Evolutionary conservation across 2,329 filamentous ascomycete species (phyloP), one percentile per base, ranked within the genome.

Genomic region (Biscogniauxia marginata): DNA sequence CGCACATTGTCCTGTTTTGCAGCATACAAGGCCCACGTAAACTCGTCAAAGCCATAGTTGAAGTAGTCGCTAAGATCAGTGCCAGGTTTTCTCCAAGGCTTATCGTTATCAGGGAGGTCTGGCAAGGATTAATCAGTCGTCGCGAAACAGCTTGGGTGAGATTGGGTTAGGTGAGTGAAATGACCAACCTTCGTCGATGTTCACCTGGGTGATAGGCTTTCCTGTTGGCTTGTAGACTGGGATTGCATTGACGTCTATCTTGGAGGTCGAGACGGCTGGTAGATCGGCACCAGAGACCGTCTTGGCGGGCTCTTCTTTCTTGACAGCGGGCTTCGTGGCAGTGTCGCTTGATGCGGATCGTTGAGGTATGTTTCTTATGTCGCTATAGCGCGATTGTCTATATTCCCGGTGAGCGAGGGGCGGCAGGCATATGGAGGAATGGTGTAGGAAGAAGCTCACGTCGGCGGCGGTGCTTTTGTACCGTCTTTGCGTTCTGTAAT

Each of bases 21-120:
- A 25, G 93, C 92, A 72, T 99, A 99, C 53, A 93, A 84, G 5
- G 93, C 90, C 95, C 95, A 99, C 1, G 93, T 96, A 74, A 97
- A 98, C 74, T 98, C 93, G 75, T 98, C 93, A 70, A 98, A 98
- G 56, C 93, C 93, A 74, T 98, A 98, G 78, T 98, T 98, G 84
- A 98, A 98, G 76, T 96, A 98, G 72, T 99, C 95, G 57, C 90
- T 95, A 53, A 96, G 85, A 68, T 99, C 95, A 9, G 93, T 93
- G 48, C 95, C 95, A 0, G 95, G 95, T 62, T 93, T 88, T 46
- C 95, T 87, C 95, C 95, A 99, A 18, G 93, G 93, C 73, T 97
- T 98, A 61, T 93, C 90, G 67, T 92, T 91, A 7, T 90, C 87
- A 39, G 85, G 82, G 19, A 93, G 83, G 67, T 88, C 85, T 82